phyloP scores from a whole-genome alignment of 1,284 basidiomycete species.

The Phylloboletellus chloephorus region DNA sequence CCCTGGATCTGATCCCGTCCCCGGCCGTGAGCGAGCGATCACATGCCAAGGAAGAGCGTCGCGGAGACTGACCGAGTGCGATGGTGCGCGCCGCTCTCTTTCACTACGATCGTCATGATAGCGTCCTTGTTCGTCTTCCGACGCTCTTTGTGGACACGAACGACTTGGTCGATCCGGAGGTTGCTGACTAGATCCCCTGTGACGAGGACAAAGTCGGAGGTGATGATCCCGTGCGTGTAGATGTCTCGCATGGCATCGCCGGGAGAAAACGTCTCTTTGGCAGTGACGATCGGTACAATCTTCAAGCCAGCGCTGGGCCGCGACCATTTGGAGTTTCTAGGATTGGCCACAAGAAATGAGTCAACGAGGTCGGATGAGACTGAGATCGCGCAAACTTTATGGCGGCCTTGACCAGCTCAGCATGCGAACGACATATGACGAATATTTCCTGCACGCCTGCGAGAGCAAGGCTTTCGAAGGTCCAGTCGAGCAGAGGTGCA shows the following conservation, averaged over 20 bases:
- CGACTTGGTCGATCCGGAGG: conserved; percentile 84
- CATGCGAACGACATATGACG: conserved; percentile 85
- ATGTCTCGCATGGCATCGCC: conserved; percentile 97
- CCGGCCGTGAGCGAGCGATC: conserved; percentile 3
- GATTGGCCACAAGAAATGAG: conserved; percentile 17
- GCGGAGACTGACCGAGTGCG: conserved; percentile 59
- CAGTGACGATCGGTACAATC: conserved; percentile 83
- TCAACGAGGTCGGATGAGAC: conserved; percentile 5
- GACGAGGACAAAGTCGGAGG: conserved; percentile 90
- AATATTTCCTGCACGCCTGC: conserved; percentile 95
- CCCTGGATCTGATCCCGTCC: conserved; percentile 46
- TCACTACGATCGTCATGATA: conserved; percentile 95
- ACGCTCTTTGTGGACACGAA: conserved; percentile 84
- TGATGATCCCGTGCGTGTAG: conserved; percentile 89
- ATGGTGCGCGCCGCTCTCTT: conserved; percentile 67
- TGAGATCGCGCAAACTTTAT: conserved; percentile 58
- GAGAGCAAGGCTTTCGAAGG: conserved; percentile 87
- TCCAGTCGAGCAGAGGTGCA: conserved; percentile 91
- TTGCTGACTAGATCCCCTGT: conserved; percentile 94
- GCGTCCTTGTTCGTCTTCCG: conserved; percentile 85
- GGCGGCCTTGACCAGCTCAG: conserved; percentile 75
- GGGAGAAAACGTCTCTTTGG: conserved; percentile 83
- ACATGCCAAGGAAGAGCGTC: conserved; percentile 2
- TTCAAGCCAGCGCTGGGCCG: conserved; percentile 71
- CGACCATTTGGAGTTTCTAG: conserved; percentile 78